phyloP scores from a whole-genome alignment of 495 filamentous ascomycete species.

The Viridothelium virens region DNA sequence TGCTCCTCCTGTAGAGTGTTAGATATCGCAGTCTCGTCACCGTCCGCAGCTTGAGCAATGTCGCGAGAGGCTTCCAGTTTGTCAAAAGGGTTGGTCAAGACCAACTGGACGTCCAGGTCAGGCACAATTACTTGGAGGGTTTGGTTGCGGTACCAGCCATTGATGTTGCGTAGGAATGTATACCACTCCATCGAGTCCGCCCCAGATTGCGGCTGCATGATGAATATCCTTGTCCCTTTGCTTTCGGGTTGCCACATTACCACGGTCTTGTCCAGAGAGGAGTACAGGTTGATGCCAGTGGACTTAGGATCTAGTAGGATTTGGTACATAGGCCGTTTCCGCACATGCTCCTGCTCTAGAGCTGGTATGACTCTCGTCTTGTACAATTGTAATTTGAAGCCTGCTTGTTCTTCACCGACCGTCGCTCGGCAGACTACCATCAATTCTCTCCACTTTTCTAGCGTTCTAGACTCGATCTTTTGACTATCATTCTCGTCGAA shows the following conservation, averaged over 20 bases:
- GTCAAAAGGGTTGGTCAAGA: conserved; percentile 57
- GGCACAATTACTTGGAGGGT: conserved; percentile 61
- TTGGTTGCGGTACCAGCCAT: conserved; percentile 53
- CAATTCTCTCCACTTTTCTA: conserved; percentile 66
- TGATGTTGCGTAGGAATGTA: conserved; percentile 55
- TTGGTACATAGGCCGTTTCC: conserved; percentile 48
- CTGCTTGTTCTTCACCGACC: conserved; percentile 40
- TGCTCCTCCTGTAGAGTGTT: conserved; percentile 45
- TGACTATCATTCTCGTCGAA: conserved; percentile 61
- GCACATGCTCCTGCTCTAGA: conserved; percentile 51
- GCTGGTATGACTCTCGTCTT: conserved; percentile 51
- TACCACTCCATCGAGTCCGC: conserved; percentile 68
- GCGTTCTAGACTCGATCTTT: conserved; percentile 50
- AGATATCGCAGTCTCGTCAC: conserved; percentile 42
- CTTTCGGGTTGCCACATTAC: conserved; percentile 57
- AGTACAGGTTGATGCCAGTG: conserved; percentile 60
- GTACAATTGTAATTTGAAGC: conserved; percentile 59
- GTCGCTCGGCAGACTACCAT: conserved; percentile 56
- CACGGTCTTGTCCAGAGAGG: conserved; percentile 63
- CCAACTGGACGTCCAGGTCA: conserved; percentile 55
- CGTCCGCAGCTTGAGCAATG: conserved; percentile 35
- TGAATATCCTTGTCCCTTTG: conserved; percentile 56
- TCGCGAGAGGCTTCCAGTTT: conserved; percentile 43
- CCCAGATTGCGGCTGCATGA: conserved; percentile 57
- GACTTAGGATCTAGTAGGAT: conserved; percentile 47